Percentiles rank a stretch among this genome's conserved stretches.
Conservation (phyloP, 202 grass and related monocot species). For the Eragrostis tef region DNA sequence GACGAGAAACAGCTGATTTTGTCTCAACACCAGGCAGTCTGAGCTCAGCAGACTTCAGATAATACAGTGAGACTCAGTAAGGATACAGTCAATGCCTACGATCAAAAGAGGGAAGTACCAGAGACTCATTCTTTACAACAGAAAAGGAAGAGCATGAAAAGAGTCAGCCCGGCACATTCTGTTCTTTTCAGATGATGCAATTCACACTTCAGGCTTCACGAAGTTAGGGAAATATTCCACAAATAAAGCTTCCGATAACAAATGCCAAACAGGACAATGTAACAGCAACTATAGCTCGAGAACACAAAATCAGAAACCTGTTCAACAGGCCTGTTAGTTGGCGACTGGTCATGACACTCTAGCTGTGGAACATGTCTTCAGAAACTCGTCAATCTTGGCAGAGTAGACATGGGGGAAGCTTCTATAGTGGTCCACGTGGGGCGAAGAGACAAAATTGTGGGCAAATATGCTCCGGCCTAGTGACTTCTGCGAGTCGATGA, state of each 20-base stretch:
- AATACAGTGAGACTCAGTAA: background rate
- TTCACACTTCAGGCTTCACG: background rate
- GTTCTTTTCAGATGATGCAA: background rate
- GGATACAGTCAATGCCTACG: background rate
- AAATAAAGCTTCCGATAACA: background rate
- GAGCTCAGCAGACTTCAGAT: background rate
- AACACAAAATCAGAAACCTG: background rate
- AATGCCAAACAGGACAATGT: background rate
- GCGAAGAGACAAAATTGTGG: conserved; percentile 78
- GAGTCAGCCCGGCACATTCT: background rate
- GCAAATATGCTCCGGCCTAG: conserved; percentile 61
- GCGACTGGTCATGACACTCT: conserved; percentile 37
- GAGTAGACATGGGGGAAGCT: conserved; percentile 79
- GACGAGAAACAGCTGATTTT: background rate
- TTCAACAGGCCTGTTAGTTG: background rate
- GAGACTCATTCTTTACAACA: background rate
- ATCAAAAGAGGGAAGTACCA: background rate
- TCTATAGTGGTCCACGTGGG: conserved; percentile 91
- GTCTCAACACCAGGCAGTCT: background rate
- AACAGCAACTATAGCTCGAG: background rate
- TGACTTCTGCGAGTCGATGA: conserved; percentile 69
- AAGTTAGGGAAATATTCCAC: background rate
- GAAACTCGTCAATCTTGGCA: conserved; percentile 72
- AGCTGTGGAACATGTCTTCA: conserved; percentile 56
- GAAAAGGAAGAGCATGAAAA: background rate